Conservation (phyloP, 352 stramenopile genomes). For the Blastocystis sp. region DNA sequence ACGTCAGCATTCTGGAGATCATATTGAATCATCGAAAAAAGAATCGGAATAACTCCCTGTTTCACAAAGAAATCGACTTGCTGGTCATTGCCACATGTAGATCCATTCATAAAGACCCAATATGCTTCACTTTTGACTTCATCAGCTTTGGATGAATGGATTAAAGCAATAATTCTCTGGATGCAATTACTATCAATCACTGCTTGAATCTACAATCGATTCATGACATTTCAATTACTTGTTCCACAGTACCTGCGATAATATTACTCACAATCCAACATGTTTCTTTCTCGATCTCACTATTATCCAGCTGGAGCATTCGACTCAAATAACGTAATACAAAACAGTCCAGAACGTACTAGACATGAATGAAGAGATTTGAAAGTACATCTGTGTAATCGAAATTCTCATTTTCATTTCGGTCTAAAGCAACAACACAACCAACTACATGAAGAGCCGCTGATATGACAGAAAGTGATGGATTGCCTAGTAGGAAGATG, state of each 20-base stretch:
- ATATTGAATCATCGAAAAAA: constrained; percentile 81
- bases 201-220: constrained; percentile 79
- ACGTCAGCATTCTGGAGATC: constrained; percentile 1
- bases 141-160: constrained; percentile 75
- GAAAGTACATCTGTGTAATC: constrained; percentile 70
- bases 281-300: constrained; percentile 95
- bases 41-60: constrained; percentile 73
- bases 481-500: neutral
- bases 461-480: neutral
- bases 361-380: neutral
- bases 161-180: neutral
- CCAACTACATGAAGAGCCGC: constrained; percentile 17
- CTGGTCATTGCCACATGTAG: constrained; percentile 87
- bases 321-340: constrained; percentile 82
- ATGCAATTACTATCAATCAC: constrained; percentile 44
- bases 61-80: constrained; percentile 80
- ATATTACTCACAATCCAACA: constrained; percentile 93
- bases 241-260: constrained; percentile 86
- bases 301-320: constrained; percentile 87
- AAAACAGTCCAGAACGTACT: constrained; percentile 90
- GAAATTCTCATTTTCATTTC: constrained; percentile 62
- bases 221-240: constrained; percentile 89
- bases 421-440: constrained; percentile 18
- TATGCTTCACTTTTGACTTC: constrained; percentile 93
- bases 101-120: constrained; percentile 95